phyloP scores from a whole-genome alignment of 116 monocot species.

The Posidonia oceanica region DNA sequence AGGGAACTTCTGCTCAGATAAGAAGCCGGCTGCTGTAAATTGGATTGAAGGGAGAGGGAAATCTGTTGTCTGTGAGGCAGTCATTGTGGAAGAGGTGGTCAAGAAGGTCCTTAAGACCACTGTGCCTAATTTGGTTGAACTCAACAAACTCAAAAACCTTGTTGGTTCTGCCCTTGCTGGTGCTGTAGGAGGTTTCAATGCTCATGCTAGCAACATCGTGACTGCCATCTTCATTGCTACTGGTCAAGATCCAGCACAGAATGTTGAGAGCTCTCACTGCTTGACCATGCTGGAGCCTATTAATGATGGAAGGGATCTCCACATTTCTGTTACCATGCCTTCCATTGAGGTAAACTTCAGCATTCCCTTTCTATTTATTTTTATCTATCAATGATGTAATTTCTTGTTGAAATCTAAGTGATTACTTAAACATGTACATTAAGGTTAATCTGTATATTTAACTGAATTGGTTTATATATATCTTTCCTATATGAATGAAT shows the following conservation, averaged over 20 bases:
- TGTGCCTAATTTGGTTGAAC: conserved; percentile 64
- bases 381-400: no score
- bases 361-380: neutral
- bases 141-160: conserved; percentile 88
- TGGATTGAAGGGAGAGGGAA: conserved; percentile 96
- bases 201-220: conserved; percentile 95
- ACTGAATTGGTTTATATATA: no score
- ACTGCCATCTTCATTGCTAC: conserved; percentile 93
- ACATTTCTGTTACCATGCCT: conserved; percentile 93
- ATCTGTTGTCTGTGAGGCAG: conserved; percentile 92
- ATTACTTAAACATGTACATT: no score
- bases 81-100: conserved; percentile 75
- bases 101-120: conserved; percentile 81
- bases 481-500: neutral
- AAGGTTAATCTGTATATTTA: no score
- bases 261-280: conserved; percentile 97
- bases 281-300: conserved; percentile 92
- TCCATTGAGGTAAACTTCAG: conserved; percentile 70
- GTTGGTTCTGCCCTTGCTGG: conserved; percentile 90
- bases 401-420: no score
- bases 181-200: conserved; percentile 84
- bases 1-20: conserved; percentile 95
- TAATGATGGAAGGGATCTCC: conserved; percentile 86
- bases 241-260: conserved; percentile 97
- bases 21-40: conserved; percentile 86